These are phyloP conservation scores for Tricholoma sp. DNA, from an alignment of 768 basidiomycete genomes.

Conservation along the genomic window DNA sequence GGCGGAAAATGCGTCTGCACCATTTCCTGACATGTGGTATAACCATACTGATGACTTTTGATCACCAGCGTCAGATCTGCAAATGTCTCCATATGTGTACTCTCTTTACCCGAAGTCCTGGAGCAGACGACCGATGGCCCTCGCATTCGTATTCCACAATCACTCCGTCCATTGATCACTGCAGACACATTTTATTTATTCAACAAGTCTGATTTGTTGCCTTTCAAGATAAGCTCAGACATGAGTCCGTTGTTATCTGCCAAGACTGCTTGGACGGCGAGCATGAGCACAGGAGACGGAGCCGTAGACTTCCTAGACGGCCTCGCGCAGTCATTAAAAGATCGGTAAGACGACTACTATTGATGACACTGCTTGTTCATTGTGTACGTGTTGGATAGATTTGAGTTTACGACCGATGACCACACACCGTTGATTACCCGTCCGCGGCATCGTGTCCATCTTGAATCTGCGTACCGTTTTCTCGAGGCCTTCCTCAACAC, in stretches of 20 bases:
- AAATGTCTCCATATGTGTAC: slow-evolving; percentile 75
- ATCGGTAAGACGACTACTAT: slow-evolving; percentile 32
- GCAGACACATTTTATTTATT: slow-evolving; percentile 63
- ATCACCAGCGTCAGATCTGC: slow-evolving; percentile 53
- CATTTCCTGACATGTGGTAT: neutral
- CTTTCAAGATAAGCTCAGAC: slow-evolving; percentile 1
- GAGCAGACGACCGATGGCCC: slow-evolving; percentile 7
- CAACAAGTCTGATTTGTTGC: slow-evolving; percentile 70
- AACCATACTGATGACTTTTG: neutral
- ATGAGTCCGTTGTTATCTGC: slow-evolving; percentile 1
- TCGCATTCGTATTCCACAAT: slow-evolving; percentile 34
- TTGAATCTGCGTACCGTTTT: slow-evolving; percentile 59
- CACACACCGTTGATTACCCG: slow-evolving; percentile 70
- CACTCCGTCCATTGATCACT: slow-evolving; percentile 44
- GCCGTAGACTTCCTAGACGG: slow-evolving; percentile 54
- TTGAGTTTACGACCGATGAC: slow-evolving; percentile 17
- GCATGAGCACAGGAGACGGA: slow-evolving; percentile 56
- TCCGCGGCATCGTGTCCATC: slow-evolving; percentile 71
- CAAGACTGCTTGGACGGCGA: slow-evolving; percentile 50
- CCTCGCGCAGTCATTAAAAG: slow-evolving; percentile 46
- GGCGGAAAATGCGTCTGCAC: slow-evolving; percentile 59
- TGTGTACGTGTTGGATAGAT: slow-evolving; percentile 13
- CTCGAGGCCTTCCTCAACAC: slow-evolving; percentile 55
- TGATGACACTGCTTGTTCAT: neutral
- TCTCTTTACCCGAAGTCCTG: slow-evolving; percentile 57